phyloP scores from a whole-genome alignment of 768 basidiomycete species.

The Gloeophyllum trabeum region DNA sequence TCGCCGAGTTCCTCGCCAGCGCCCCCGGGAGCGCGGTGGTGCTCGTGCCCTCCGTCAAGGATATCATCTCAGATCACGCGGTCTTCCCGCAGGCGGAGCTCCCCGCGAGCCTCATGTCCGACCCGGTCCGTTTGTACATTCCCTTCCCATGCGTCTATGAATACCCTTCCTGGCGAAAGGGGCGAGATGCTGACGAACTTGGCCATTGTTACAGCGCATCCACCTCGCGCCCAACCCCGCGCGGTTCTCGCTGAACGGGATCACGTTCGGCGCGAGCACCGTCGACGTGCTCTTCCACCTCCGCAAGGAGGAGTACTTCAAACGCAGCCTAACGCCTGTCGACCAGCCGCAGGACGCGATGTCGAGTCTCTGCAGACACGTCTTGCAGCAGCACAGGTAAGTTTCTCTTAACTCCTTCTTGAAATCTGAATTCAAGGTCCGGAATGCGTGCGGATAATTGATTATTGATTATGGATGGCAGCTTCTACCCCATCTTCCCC shows the following conservation, averaged over 20 bases:
- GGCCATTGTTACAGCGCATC: constrained; percentile 69
- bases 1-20: constrained; percentile 43
- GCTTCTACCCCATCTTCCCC: constrained; percentile 95
- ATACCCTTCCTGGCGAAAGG: too few relatives aligned
- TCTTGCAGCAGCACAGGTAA: constrained; percentile 83
- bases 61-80: constrained; percentile 66
- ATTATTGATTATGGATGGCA: constrained; percentile 25
- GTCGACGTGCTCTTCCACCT: constrained; percentile 88
- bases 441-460: too few relatives aligned
- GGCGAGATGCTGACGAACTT: too few relatives aligned
- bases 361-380: constrained; percentile 65
- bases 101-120: constrained; percentile 25
- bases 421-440: not conserved
- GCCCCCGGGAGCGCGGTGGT: constrained; percentile 66
- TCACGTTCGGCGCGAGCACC: constrained; percentile 71
- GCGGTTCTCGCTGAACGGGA: constrained; percentile 73
- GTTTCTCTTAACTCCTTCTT: constrained; percentile 5
- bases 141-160: too few relatives aligned
- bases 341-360: constrained; percentile 70
- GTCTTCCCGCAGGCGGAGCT: constrained; percentile 80
- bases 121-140: constrained; percentile 36
- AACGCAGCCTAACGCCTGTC: constrained; percentile 45
- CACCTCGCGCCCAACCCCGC: constrained; percentile 80
- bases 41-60: constrained; percentile 73
- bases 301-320: constrained; percentile 70